phyloP scores from a whole-genome alignment of 2,329 filamentous ascomycete species.

The Blastomyces silverae region DNA sequence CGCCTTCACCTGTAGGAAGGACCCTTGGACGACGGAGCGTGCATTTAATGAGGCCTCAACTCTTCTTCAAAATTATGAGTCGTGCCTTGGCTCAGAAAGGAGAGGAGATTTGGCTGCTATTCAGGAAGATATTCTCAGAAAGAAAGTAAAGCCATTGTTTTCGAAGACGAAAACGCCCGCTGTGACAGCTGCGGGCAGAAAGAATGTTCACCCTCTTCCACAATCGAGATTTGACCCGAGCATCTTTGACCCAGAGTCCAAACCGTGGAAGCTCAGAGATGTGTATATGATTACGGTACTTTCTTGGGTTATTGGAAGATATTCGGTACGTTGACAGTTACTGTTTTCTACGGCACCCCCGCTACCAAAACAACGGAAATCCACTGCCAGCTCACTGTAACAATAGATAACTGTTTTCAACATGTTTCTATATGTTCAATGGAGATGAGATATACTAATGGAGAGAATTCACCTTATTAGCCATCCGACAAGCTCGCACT shows the following conservation, averaged over 20 bases:
- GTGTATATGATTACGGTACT: conserved; percentile 34
- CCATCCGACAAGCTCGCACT: conserved; percentile 27
- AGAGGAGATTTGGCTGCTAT: conserved; percentile 21
- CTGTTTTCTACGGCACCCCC: background rate
- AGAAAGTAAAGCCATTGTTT: conserved; percentile 39
- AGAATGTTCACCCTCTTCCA: conserved; percentile 38
- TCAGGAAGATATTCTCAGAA: conserved; percentile 27
- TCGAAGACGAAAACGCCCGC: conserved; percentile 37
- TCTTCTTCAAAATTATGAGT: conserved; percentile 21
- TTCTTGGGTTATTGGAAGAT: conserved; percentile 33
- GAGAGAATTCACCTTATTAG: conserved; percentile 19
- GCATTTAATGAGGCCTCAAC: conserved; percentile 21
- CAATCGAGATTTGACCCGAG: conserved; percentile 34
- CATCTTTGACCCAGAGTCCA: conserved; percentile 32
- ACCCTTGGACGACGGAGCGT: conserved; percentile 35
- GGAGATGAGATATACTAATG: conserved; percentile 4
- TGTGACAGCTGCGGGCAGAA: conserved; percentile 40
- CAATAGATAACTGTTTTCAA: background rate
- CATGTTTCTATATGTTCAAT: conserved; percentile 16
- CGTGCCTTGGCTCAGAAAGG: conserved; percentile 12
- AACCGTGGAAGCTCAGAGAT: conserved; percentile 36
- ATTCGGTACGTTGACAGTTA: conserved; percentile 28
- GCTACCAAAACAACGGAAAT: background rate
- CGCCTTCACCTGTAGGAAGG: conserved; percentile 29
- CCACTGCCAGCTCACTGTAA: conserved; percentile 1